A percentile compares a stretch with the other conserved stretches of the same genome.
Conservation (phyloP, 306 rosid species). For the Rosa rugosa region DNA sequence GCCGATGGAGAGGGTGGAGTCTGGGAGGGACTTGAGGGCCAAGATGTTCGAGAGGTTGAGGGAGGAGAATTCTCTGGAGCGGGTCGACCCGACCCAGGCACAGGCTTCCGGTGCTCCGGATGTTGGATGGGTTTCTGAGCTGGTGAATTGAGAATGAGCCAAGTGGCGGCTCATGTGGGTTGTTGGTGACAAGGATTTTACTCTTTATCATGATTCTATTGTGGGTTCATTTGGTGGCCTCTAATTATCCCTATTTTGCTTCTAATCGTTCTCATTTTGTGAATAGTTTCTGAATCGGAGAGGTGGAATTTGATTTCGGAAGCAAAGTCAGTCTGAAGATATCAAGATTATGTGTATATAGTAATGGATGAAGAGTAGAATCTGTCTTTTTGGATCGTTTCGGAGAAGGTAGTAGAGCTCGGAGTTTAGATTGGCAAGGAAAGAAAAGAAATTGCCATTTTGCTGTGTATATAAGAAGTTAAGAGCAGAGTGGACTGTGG, state of each 20-base stretch:
- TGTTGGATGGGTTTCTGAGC: slow-evolving; percentile 83
- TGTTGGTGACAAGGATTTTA: background rate
- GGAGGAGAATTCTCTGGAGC: slow-evolving; percentile 61
- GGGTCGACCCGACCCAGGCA: slow-evolving; percentile 36
- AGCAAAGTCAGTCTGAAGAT: slow-evolving; percentile 13
- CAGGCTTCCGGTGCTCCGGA: slow-evolving; percentile 52
- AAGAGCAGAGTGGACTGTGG: slow-evolving; percentile 23
- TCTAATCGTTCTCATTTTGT: slow-evolving; percentile 24
- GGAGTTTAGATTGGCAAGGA: slow-evolving; percentile 16
- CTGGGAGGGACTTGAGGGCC: slow-evolving; percentile 71
- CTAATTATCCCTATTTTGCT: slow-evolving; percentile 14
- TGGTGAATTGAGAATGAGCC: slow-evolving; percentile 44
- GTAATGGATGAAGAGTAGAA: slow-evolving; percentile 42
- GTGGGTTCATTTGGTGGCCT: slow-evolving; percentile 23
- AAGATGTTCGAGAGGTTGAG: slow-evolving; percentile 86
- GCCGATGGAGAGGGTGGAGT: slow-evolving; percentile 89
- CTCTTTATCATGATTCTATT: slow-evolving; percentile 19
- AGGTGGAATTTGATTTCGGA: slow-evolving; percentile 31
- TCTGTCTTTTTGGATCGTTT: slow-evolving; percentile 36
- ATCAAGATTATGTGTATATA: slow-evolving; percentile 39
- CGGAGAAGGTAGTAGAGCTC: slow-evolving; percentile 12
- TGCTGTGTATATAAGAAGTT: background rate
- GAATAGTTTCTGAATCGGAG: slow-evolving; percentile 33
- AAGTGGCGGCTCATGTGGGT: background rate
- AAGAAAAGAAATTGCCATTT: background rate